Conservation (phyloP, 2,329 filamentous ascomycete genomes). For the Trichoderma sp. region DNA sequence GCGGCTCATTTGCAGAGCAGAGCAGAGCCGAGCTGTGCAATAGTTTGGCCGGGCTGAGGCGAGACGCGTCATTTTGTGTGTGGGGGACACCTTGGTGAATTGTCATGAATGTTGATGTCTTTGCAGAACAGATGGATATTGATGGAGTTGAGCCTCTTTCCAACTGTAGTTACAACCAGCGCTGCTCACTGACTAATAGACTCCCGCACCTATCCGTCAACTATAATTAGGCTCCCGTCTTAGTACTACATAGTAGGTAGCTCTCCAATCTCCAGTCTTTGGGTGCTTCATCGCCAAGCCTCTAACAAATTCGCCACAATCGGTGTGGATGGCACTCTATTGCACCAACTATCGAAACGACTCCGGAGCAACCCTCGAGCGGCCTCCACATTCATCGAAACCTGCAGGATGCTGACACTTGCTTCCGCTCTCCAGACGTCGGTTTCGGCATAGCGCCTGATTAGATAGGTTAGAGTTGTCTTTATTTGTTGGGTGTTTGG, state of each 20-base stretch:
- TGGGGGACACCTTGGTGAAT: too few relatives aligned
- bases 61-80: neutral
- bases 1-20: neutral
- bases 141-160: neutral
- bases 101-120: too few relatives aligned
- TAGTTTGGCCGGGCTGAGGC: neutral
- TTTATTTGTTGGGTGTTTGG: too few relatives aligned
- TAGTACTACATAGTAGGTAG: neutral
- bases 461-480: too few relatives aligned
- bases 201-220: neutral
- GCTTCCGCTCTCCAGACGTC: neutral
- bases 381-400: neutral
- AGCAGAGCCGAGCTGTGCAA: too few relatives aligned
- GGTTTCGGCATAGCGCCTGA: neutral
- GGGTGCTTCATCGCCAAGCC: neutral
- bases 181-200: neutral
- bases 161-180: neutral
- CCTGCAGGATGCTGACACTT: neutral
- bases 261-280: neutral
- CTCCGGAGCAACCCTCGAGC: neutral
- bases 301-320: neutral
- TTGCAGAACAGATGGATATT: too few relatives aligned
- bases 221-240: neutral
- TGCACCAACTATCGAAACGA: neutral
- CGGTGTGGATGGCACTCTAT: neutral